A percentile compares a stretch with the other conserved stretches of the same genome.
phyloP scores from a whole-genome alignment of 768 basidiomycete genomes.

The Lactifluus volemus region DNA sequence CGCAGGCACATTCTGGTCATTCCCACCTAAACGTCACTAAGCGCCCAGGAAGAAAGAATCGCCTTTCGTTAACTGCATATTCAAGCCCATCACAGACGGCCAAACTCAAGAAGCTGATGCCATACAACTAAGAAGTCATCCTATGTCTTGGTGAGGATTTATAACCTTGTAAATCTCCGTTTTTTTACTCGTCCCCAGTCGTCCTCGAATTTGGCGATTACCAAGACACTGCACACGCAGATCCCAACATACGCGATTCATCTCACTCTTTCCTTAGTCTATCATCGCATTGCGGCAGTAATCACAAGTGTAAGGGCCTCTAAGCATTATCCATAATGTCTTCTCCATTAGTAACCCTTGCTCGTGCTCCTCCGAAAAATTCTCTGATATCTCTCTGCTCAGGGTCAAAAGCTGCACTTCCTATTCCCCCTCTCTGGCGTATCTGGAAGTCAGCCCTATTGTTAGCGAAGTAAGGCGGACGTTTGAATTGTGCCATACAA shows the following conservation, averaged over 20 bases:
- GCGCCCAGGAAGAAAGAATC: conserved; percentile 54
- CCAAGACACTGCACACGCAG: neutral
- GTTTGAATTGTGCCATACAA: conserved; percentile 38
- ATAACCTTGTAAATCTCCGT: neutral
- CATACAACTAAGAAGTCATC: conserved; percentile 43
- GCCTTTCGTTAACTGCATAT: conserved; percentile 56
- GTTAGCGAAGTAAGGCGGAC: neutral
- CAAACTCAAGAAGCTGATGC: conserved; percentile 62
- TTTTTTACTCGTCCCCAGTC: neutral
- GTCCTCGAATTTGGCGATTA: neutral
- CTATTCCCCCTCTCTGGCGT: conserved; percentile 72
- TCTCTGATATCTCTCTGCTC: conserved; percentile 66
- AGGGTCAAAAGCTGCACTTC: conserved; percentile 60
- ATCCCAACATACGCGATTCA: neutral
- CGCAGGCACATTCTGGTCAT: conserved; percentile 61
- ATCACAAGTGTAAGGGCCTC: neutral
- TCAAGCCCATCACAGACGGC: conserved; percentile 56
- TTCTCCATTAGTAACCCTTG: conserved; percentile 13
- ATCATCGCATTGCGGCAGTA: neutral
- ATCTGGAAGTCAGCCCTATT: conserved; percentile 26
- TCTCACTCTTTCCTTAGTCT: neutral
- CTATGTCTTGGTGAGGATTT: neutral
- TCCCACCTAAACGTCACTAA: conserved; percentile 67
- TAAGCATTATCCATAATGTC: neutral
- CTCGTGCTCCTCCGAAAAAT: conserved; percentile 49